These are phyloP conservation scores for Beauveria caledonica DNA, from an alignment of 2,329 filamentous ascomycete genomes.

Conservation along the genomic window DNA sequence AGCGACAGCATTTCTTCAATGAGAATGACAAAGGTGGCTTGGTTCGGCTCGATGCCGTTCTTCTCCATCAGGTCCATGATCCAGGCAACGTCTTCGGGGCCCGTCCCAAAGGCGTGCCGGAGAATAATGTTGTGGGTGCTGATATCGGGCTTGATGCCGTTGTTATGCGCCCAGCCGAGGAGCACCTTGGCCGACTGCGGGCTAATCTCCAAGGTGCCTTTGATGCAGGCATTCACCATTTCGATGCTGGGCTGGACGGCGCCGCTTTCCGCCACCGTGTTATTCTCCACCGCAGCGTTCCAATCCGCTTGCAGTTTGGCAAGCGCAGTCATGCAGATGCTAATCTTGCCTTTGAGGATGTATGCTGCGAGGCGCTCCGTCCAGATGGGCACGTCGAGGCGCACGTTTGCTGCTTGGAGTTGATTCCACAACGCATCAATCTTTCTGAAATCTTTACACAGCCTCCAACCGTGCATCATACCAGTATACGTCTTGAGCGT, in stretches of 20 bases:
- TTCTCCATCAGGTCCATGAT: slow-evolving; percentile 53
- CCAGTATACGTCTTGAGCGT: slow-evolving; percentile 60
- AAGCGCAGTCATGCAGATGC: slow-evolving; percentile 54
- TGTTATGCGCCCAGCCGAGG: slow-evolving; percentile 49
- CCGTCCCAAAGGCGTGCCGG: slow-evolving; percentile 45
- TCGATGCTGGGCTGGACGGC: slow-evolving; percentile 53
- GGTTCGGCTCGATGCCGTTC: slow-evolving; percentile 48
- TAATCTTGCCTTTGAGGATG: slow-evolving; percentile 44
- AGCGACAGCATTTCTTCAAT: slow-evolving; percentile 49
- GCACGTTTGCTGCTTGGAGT: slow-evolving; percentile 47
- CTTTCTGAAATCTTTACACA: slow-evolving; percentile 47
- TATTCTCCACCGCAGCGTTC: slow-evolving; percentile 31
- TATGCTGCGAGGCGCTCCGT: slow-evolving; percentile 60
- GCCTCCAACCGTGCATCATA: slow-evolving; percentile 64
- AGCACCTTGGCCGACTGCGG: slow-evolving; percentile 42
- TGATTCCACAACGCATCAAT: slow-evolving; percentile 60
- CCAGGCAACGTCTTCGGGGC: slow-evolving; percentile 37
- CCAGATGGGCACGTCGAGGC: slow-evolving; percentile 61
- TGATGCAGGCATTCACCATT: slow-evolving; percentile 62
- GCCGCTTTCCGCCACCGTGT: slow-evolving; percentile 20
- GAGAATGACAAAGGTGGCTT: slow-evolving; percentile 66
- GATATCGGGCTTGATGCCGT: slow-evolving; percentile 48
- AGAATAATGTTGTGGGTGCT: slow-evolving; percentile 64
- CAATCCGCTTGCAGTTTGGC: slow-evolving; percentile 58
- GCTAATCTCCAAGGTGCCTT: slow-evolving; percentile 49